Evolutionary conservation across 495 filamentous ascomycete species (phyloP).

Genomic region (Penicillium atrosanguineum): DNA sequence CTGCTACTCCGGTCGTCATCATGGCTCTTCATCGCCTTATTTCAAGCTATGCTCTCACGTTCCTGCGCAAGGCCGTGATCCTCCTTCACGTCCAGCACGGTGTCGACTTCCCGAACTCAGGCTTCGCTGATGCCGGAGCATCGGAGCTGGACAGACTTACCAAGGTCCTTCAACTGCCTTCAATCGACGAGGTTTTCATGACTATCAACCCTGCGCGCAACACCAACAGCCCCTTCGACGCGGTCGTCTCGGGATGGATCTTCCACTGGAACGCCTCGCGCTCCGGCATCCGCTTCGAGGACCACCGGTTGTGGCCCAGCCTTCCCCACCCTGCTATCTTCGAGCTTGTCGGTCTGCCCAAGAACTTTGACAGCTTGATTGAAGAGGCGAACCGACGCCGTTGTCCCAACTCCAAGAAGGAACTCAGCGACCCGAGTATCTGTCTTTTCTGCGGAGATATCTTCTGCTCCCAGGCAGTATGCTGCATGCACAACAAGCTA

Average conservation of each 20-base stretch:
- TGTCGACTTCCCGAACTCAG: conserved; percentile 77
- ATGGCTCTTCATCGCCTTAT: conserved; percentile 53
- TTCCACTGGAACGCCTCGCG: conserved; percentile 57
- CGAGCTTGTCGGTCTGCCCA: conserved; percentile 88
- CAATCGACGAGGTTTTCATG: conserved; percentile 73
- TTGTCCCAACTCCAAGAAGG: conserved; percentile 87
- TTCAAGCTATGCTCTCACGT: conserved; percentile 80
- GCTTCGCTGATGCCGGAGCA: conserved; percentile 60
- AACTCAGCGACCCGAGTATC: conserved; percentile 81
- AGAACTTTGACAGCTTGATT: conserved; percentile 87
- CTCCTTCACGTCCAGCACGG: conserved; percentile 86
- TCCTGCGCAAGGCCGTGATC: conserved; percentile 81
- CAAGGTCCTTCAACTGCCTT: conserved; percentile 68
- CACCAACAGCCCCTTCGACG: conserved; percentile 37
- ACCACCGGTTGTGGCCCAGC: conserved; percentile 43
- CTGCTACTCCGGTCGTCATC: conserved; percentile 37
- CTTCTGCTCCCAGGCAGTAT: conserved; percentile 90
- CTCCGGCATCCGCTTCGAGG: conserved; percentile 39
- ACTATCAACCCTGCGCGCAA: conserved; percentile 36
- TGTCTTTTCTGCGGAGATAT: conserved; percentile 96
- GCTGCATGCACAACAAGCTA: conserved; percentile 71
- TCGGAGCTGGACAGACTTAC: conserved; percentile 84
- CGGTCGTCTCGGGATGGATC: conserved; percentile 77
- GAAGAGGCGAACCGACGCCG: conserved; percentile 82
- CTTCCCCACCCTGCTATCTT: conserved; percentile 86